These are phyloP conservation scores for Eimeria maxima DNA, from an alignment of 169 alveolate species.

Conservation along the genomic window DNA sequence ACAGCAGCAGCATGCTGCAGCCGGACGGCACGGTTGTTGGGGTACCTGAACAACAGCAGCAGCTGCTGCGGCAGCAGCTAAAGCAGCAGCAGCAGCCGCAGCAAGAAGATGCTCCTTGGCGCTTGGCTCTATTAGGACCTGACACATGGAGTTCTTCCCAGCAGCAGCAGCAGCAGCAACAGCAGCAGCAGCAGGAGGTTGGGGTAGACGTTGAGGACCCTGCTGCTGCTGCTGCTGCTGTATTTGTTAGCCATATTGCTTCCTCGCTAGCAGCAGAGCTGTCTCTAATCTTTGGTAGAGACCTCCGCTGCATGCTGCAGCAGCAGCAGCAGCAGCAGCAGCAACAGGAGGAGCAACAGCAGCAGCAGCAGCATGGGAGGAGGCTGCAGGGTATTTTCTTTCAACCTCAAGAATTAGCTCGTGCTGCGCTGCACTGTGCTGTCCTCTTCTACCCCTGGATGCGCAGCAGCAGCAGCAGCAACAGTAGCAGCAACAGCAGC, in stretches of 20 bases:
- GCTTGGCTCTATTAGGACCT: neutral
- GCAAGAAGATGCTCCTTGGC: neutral
- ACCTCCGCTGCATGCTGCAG: neutral
- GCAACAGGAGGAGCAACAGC: no score
- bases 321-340: neutral
- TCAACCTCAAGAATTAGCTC: neutral
- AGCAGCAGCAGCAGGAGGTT: neutral
- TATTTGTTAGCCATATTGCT: neutral
- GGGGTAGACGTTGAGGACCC: no score
- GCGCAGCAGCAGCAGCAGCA: slow-evolving; percentile 15
- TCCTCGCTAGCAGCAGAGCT: neutral
- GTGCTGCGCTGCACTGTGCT: slow-evolving; percentile 32
- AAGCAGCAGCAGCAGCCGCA: slow-evolving; percentile 13
- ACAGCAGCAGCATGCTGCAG: no score
- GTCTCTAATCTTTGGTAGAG: neutral
- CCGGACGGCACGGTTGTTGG: no score
- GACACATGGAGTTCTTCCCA: neutral
- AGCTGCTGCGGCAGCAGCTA: no score
- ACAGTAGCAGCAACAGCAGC: neutral
- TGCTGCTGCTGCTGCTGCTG: no score
- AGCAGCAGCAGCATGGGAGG: no score
- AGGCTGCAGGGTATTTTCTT: neutral
- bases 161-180: neutral
- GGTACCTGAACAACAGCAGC: no score
- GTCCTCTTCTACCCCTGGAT: neutral